Percentiles rank a stretch among this genome's conserved stretches.
Evolutionary conservation across 768 basidiomycete genomes (phyloP).

Genomic region (Mycena polygramma): DNA sequence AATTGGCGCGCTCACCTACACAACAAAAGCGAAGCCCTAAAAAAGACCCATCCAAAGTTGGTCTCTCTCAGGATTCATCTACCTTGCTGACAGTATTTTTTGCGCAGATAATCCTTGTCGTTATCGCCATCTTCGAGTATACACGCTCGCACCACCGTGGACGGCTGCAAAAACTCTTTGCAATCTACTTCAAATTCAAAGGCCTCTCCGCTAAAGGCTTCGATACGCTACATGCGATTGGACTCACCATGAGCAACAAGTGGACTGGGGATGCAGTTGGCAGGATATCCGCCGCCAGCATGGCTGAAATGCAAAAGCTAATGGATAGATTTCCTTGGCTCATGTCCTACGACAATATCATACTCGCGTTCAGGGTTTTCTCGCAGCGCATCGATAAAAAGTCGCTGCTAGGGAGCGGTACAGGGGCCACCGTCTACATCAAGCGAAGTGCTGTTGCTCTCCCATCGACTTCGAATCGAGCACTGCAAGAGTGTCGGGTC

Average conservation of each 20-base stretch:
- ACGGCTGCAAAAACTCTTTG: conserved; percentile 42
- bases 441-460: conserved; percentile 41
- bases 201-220: conserved; percentile 41
- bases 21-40: conserved; percentile 12
- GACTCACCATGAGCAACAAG: conserved; percentile 41
- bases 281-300: conserved; percentile 42
- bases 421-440: conserved; percentile 50
- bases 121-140: conserved; percentile 9
- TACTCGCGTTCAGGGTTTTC: conserved; percentile 50
- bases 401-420: conserved; percentile 51
- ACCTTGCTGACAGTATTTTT: not conserved
- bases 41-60: conserved; percentile 15
- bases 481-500: conserved; percentile 37
- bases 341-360: conserved; percentile 56
- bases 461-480: conserved; percentile 32
- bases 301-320: conserved; percentile 38
- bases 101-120: not conserved
- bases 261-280: conserved; percentile 38
- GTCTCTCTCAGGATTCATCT: not conserved
- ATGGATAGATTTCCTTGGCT: conserved; percentile 47
- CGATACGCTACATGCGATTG: conserved; percentile 41
- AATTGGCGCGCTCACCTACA: not conserved
- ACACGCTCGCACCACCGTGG: conserved; percentile 18
- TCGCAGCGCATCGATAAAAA: conserved; percentile 54
- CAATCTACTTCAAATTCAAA: conserved; percentile 42